Evolutionary conservation across 169 alveolate genomes (phyloP), one percentile per base, ranked within the genome.

Genomic region (Cryptosporidium parvum): DNA sequence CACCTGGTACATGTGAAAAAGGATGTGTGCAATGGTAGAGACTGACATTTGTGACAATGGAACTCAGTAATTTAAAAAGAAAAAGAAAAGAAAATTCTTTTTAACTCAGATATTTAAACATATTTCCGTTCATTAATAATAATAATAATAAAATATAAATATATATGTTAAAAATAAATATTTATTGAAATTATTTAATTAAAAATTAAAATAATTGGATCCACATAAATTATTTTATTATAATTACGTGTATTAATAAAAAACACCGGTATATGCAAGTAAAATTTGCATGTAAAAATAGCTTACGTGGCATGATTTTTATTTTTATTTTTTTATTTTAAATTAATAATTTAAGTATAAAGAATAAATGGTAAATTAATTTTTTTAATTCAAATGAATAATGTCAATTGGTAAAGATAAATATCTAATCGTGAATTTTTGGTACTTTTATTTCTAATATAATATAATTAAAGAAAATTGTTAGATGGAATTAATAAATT

Each of bases 21-120:
- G 23, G 23, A 21, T 65, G 72, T 65, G 72, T 65, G 72, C 29
- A 37, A 33, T 65, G 67, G 72, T 65, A 65, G 72, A 65, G n/a
- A 33, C 1, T 65, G 72, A 65, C 72, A 33, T 33, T 59, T 59
- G 6, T 23, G 67, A 26, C 37, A 18, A 21, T 18, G 33, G 35
- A 16, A 56, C 0, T 14, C 1, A 21, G 35, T 1, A 12, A 53
- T 14, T 53, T 16, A 21, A n/a, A 21, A 56, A 26, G 5, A n/a
- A 21, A 56, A 26, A 56, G n/a, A 45, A 45, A 14, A 44, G 18
- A 10, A 3, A 44, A 10, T 44, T 31, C 33, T 31, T 45, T 6
- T 45, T 45, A 8, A 45, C 23, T 45, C 16, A 5, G 12, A 45
- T 14, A 16, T 2, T 14, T 45, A 14, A 45, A 45, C 9, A 10